Conservation (phyloP, 441 rosid genomes). For the Euphorbia corollata region DNA sequence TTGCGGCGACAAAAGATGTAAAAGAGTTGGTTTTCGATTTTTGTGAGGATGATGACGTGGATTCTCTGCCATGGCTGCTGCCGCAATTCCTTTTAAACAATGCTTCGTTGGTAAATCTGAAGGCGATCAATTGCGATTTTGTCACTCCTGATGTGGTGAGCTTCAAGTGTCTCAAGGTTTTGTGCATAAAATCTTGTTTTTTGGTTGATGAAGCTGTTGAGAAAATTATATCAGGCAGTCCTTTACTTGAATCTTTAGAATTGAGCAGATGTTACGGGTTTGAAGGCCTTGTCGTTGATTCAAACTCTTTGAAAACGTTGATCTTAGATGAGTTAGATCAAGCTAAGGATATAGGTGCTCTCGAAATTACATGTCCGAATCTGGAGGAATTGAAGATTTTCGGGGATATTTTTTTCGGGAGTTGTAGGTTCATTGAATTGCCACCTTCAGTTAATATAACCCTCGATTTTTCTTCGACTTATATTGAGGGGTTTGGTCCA, state of each 20-base stretch:
- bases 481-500: too few species aligned
- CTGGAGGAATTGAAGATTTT: background rate
- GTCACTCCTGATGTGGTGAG: background rate
- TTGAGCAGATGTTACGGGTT: background rate
- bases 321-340: background rate
- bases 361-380: constrained; percentile 6
- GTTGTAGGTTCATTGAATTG: background rate
- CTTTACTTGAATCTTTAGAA: constrained; percentile 15
- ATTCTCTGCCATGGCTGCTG: background rate
- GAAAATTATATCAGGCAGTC: constrained; percentile 12
- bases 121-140: background rate
- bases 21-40: constrained; percentile 6
- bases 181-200: background rate
- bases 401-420: background rate
- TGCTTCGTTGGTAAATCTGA: background rate
- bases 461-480: background rate
- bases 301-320: constrained; percentile 13
- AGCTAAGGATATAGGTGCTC: too few species aligned
- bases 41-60: too few species aligned
- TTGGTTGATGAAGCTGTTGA: constrained; percentile 7
- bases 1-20: constrained; percentile 1
- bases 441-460: background rate
- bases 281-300: background rate
- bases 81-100: constrained; percentile 11
- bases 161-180: constrained; percentile 17